Evolutionary conservation across 192 early-diverging fungal species (phyloP), one percentile per base, ranked within the genome.

Genomic region (Umbelopsis vinacea): DNA sequence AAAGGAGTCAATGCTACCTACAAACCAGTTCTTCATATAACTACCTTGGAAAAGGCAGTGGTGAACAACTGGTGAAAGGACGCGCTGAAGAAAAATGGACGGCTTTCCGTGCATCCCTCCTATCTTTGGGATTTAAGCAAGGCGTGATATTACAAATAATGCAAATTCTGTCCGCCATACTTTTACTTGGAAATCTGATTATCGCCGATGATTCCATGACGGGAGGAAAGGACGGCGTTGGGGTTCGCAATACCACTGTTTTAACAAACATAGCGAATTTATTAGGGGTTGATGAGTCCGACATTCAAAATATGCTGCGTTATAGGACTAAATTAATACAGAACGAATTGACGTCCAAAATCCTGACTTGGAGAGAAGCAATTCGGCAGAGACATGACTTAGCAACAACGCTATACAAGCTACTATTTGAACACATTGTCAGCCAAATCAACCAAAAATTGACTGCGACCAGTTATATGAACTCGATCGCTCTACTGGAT

Each of bases 111-210:
- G 74, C 73, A 26, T 73, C 88, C 19, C 80, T 94, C 17, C 69
- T 75, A 33, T 76, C 84, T 8, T 85, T 90, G 37, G 90, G 92
- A 0, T 80, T 94, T 46, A 86, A 79, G 52, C 71, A 79, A 85
- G 87, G 24, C 84, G 90, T 72, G 52, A 90, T 96, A 40, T 86
- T 82, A 21, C 92, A 95, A 74, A 91, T 96, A 43, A 94, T 93
- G 71, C 86, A 92, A 35, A 85, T 93, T 46, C 77, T 98, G 40
- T 89, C 95, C 0, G 91, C 94, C 10, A 94, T 98, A 69, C 81
- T 98, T 37, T 88, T 92, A 67, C 82, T 98, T 11, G 94, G 94
- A 35, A 96, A 95, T 76, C 72, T 98, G 70, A 87, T 92, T 63
- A 95, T 96, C 77, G 75, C 79, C 53, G 86, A 93, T 70, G 87